phyloP scores from a whole-genome alignment of 805 yeast species.

The Metschnikowia arizonensis region DNA sequence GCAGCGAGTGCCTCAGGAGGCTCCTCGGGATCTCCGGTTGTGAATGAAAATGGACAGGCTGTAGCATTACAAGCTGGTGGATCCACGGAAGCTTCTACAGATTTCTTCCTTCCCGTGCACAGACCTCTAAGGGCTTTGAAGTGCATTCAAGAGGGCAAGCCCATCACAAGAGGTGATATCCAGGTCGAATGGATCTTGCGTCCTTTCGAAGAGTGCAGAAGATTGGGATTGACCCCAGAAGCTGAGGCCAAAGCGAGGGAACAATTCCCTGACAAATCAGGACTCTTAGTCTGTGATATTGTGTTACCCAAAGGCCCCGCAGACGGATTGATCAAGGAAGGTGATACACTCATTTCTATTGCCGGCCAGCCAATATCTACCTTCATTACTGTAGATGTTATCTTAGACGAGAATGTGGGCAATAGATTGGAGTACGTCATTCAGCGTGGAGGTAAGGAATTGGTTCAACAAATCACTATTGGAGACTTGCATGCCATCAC shows the following conservation, averaged over 20 bases:
- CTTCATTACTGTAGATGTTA: slow-evolving; percentile 77
- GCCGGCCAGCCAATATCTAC: slow-evolving; percentile 61
- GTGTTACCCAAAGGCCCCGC: slow-evolving; percentile 86
- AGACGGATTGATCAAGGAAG: slow-evolving; percentile 67
- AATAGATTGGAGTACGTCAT: slow-evolving; percentile 50
- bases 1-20: slow-evolving; percentile 97
- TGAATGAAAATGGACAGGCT: slow-evolving; percentile 78
- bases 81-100: slow-evolving; percentile 84
- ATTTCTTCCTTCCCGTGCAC: slow-evolving; percentile 82
- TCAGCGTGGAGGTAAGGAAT: slow-evolving; percentile 53
- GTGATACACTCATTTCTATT: slow-evolving; percentile 76
- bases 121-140: slow-evolving; percentile 77
- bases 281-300: slow-evolving; percentile 77
- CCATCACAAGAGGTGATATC: slow-evolving; percentile 84
- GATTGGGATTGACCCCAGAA: slow-evolving; percentile 75
- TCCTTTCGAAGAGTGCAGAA: slow-evolving; percentile 86
- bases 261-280: slow-evolving; percentile 68
- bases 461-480: slow-evolving; percentile 49
- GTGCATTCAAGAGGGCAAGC: slow-evolving; percentile 56
- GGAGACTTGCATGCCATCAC: slow-evolving; percentile 79
- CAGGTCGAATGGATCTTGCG: slow-evolving; percentile 85
- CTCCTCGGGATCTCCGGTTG: slow-evolving; percentile 95
- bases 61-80: slow-evolving; percentile 96
- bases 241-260: slow-evolving; percentile 68
- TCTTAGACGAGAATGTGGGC: slow-evolving; percentile 70